Evolutionary conservation across 192 early-diverging fungal species (phyloP).

Genomic region (Ramicandelaber brevisporus): DNA sequence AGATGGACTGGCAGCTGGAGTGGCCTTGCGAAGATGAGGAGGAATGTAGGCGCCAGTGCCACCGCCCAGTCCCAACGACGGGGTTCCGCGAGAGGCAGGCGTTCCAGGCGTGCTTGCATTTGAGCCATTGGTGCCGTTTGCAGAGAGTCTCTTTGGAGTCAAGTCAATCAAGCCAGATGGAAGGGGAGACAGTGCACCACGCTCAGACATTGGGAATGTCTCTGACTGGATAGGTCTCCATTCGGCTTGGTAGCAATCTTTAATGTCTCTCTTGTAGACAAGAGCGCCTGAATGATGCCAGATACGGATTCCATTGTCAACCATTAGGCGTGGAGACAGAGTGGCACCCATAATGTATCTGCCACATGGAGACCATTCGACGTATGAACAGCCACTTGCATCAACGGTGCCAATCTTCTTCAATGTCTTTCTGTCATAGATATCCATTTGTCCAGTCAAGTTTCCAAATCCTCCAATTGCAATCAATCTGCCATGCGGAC

Average conservation of each 20-base stretch:
- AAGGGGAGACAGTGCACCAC: slow-evolving; percentile 43
- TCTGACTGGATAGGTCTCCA: slow-evolving; percentile 37
- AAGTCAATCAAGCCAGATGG: slow-evolving; percentile 20
- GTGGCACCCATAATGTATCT: slow-evolving; percentile 81
- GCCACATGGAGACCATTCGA: slow-evolving; percentile 83
- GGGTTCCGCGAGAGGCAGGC: slow-evolving; percentile 2
- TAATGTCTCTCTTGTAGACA: slow-evolving; percentile 41
- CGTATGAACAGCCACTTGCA: slow-evolving; percentile 60
- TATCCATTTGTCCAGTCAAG: slow-evolving; percentile 71
- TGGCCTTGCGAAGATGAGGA: slow-evolving; percentile 30
- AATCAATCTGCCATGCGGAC: slow-evolving; percentile 69
- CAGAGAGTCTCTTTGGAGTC: slow-evolving; percentile 19
- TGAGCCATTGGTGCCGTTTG: slow-evolving; percentile 1
- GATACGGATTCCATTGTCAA: slow-evolving; percentile 91
- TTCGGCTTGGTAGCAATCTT: slow-evolving; percentile 70
- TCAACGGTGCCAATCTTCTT: slow-evolving; percentile 59
- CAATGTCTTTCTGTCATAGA: slow-evolving; percentile 77
- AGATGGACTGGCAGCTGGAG: slow-evolving; percentile 4
- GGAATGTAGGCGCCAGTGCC: slow-evolving; percentile 41
- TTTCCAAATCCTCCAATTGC: slow-evolving; percentile 92
- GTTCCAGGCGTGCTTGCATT: background rate
- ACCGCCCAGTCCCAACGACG: slow-evolving; percentile 4
- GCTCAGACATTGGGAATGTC: slow-evolving; percentile 59
- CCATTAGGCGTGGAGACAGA: slow-evolving; percentile 75
- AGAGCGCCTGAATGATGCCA: slow-evolving; percentile 87